Evolutionary conservation across 441 rosid species (phyloP), one percentile per base, ranked within the genome.

Genomic region (Adansonia gregorii): DNA sequence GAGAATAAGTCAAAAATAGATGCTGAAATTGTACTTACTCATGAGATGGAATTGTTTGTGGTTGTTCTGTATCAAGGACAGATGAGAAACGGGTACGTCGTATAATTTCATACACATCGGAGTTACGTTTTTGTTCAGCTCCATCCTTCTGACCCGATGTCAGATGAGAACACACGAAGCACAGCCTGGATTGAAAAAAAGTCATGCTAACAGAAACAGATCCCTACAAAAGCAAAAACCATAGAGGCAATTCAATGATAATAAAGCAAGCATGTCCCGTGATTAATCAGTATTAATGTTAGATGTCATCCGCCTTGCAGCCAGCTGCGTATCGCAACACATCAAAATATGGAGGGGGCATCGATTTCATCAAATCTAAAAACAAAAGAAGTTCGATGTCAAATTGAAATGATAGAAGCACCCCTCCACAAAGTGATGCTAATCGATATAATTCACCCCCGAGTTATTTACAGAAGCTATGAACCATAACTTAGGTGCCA

Each of bases 111-210:
- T 80, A 71, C 43, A 94, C 99, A 85, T 97, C 94, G 58, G 97
- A 87, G 76, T 94, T 97, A 70, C 99, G 96, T 87, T 95, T 87
- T 67, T 90, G 93, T 61, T 89, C 94, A 39, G 96, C 97, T 67
- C 99, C 94, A 9, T 93, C 92, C 77, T 89, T 94, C 83, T 97
- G 98, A 49, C 99, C 99, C 3, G 99, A 97, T 22, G 99, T 87
- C 88, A 97, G 89, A 88, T 97, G 99, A 75, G 98, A 93, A 81
- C 98, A 97, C 31, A 97, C 98, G 52, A 97, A 97, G 91, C 99
- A 97, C 84, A 97, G 43, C 76, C 97, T 85, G 59, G 99, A 92
- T 81, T 97, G 99, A 83, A 86, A 94, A 71, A 97, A 81, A 14
- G 98, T 83, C 98, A 97, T 91, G 89, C 99, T 97, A 31, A 97